Percentiles rank a stretch among this genome's conserved stretches.
Conservation (phyloP, 495 filamentous ascomycete species). For the Neurospora tetrasperma region DNA sequence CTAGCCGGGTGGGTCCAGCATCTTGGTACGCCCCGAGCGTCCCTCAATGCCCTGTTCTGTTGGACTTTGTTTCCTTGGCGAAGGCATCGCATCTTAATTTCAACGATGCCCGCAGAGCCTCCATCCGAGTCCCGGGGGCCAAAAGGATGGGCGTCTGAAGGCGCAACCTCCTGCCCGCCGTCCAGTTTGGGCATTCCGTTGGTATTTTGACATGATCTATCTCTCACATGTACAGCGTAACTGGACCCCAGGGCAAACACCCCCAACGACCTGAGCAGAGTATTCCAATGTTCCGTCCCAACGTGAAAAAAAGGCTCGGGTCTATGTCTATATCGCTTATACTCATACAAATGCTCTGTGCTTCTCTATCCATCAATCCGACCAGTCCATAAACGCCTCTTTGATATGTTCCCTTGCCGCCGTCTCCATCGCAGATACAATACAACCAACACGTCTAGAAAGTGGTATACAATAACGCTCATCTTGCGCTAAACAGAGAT, state of each 20-base stretch:
- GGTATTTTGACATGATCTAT: slow-evolving; percentile 1
- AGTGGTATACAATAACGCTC: slow-evolving; percentile 9
- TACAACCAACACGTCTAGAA: slow-evolving; percentile 15
- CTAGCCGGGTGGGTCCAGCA: not conserved
- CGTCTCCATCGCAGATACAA: slow-evolving; percentile 7
- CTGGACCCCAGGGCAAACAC: slow-evolving; percentile 8
- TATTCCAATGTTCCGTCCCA: not conserved
- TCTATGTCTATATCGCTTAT: slow-evolving; percentile 1
- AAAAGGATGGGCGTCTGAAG: not conserved
- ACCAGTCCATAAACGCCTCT: not conserved
- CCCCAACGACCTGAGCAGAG: slow-evolving; percentile 1
- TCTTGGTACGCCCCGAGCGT: not conserved
- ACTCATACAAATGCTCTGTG: not conserved
- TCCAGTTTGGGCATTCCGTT: not conserved
- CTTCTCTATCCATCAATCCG: not conserved
- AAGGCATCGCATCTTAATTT: not conserved
- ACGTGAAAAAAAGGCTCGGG: not conserved
- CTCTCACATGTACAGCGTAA: slow-evolving; percentile 13
- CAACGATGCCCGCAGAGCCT: not conserved
- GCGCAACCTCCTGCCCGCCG: not conserved
- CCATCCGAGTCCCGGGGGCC: not conserved
- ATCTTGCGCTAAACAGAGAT: slow-evolving; percentile 13
- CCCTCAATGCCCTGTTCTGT: not conserved
- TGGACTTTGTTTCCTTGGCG: not conserved
- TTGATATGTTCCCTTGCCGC: slow-evolving; percentile 1